These are phyloP conservation scores for Whalleya microplaca DNA, from an alignment of 2,329 filamentous ascomycete genomes.

Conservation along the genomic window DNA sequence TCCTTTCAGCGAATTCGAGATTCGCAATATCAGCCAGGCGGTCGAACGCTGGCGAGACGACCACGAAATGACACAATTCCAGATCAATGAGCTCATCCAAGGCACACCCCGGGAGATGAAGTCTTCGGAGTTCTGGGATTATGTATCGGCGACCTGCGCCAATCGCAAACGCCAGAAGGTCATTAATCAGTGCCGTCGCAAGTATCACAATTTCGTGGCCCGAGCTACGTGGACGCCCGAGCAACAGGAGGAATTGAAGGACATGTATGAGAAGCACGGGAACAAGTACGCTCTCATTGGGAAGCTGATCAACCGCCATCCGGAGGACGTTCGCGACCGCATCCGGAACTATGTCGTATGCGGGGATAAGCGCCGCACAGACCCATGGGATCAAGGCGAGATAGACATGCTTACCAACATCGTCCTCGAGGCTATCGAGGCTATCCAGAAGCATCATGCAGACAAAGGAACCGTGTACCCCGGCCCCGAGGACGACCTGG, in stretches of 20 bases:
- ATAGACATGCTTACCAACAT: slow-evolving; percentile 55
- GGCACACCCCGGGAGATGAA: slow-evolving; percentile 25
- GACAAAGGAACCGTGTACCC: slow-evolving; percentile 36
- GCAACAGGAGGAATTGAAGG: slow-evolving; percentile 58
- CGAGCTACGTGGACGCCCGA: slow-evolving; percentile 62
- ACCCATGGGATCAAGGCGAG: slow-evolving; percentile 65
- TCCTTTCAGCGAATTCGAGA: slow-evolving; percentile 49
- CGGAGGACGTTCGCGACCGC: slow-evolving; percentile 69
- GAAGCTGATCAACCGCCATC: slow-evolving; percentile 63
- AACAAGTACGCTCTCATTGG: slow-evolving; percentile 67
- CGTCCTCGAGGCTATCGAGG: slow-evolving; percentile 56
- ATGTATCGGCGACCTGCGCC: slow-evolving; percentile 52
- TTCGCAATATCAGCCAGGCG: slow-evolving; percentile 44
- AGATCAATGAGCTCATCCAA: slow-evolving; percentile 53
- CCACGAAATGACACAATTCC: slow-evolving; percentile 45
- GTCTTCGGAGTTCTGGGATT: slow-evolving; percentile 52
- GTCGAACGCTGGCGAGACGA: slow-evolving; percentile 51
- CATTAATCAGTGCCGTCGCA: slow-evolving; percentile 60
- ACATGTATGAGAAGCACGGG: slow-evolving; percentile 50
- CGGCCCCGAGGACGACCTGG: slow-evolving; percentile 52
- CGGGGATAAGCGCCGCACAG: slow-evolving; percentile 54
- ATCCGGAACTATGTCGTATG: slow-evolving; percentile 70
- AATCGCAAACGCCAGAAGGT: slow-evolving; percentile 57
- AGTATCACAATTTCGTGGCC: slow-evolving; percentile 67
- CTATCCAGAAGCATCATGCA: slow-evolving; percentile 47